Percentiles rank a stretch among this genome's conserved stretches.
These are phyloP conservation scores for Aspergillus flavus DNA, from an alignment of 2,329 filamentous ascomycete genomes.

Conservation along the genomic window DNA sequence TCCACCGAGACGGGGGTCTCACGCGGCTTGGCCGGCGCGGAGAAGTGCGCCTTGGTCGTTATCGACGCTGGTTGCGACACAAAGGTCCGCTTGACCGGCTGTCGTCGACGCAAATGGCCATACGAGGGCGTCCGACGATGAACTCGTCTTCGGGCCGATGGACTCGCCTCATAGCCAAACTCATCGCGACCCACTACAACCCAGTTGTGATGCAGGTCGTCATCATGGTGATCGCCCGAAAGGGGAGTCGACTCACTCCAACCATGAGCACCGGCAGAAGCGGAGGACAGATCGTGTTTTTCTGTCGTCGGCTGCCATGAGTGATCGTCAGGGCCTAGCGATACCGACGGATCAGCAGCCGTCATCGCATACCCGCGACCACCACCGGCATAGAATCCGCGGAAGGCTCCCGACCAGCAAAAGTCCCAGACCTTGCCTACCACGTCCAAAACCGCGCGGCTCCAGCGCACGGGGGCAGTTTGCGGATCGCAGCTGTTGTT, in stretches of 20 bases:
- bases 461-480: slow-evolving; percentile 37
- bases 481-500: slow-evolving; percentile 14
- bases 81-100: slow-evolving; percentile 26
- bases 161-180: slow-evolving; percentile 23
- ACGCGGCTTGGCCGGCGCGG: slow-evolving; percentile 33
- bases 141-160: slow-evolving; percentile 1
- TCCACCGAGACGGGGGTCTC: slow-evolving; percentile 53
- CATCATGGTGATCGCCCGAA: slow-evolving; percentile 58
- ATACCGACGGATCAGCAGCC: slow-evolving; percentile 15
- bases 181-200: slow-evolving; percentile 58
- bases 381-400: slow-evolving; percentile 83
- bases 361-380: slow-evolving; percentile 70
- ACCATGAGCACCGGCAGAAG: slow-evolving; percentile 24
- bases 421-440: slow-evolving; percentile 79
- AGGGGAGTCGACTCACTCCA: slow-evolving; percentile 46
- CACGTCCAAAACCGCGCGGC: slow-evolving; percentile 44
- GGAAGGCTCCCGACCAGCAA: slow-evolving; percentile 71
- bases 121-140: slow-evolving; percentile 20
- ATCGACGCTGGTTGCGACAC: slow-evolving; percentile 24
- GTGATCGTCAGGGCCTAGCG: background rate
- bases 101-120: slow-evolving; percentile 16
- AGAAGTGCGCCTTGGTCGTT: slow-evolving; percentile 25
- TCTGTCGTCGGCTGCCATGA: slow-evolving; percentile 20
- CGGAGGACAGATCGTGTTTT: slow-evolving; percentile 28
- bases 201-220: slow-evolving; percentile 67